Base-by-base conservation (phyloP, 108 stramenopile genomes). In the Bacterosira constricta region DNA sequence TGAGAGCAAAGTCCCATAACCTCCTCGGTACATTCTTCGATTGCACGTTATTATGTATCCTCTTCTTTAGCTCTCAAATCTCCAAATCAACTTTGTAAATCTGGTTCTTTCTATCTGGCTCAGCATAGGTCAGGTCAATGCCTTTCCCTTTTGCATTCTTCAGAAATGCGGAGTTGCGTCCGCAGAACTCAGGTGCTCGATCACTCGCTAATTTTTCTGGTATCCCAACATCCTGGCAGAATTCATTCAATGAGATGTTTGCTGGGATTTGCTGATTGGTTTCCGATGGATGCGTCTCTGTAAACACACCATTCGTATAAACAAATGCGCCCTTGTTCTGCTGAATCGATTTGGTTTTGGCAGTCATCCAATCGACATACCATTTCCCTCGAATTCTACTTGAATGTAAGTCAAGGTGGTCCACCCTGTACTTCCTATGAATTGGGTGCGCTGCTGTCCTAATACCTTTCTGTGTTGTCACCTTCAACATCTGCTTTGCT, bases 391-490 rank as follows among this genome's bases (percentile, higher is more conserved):
- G 6, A 7, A 75, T 5, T 4, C 23, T 20, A 23, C 10, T 15
- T 0, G 10, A 8, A 18, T 75, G 50, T 25, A 79, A 55, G 30
- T 71, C 17, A 0, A 67, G 39, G 18, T 79, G 69, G 26, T 79
- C 65, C 6, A 73, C 71, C 1, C 65, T 41, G 44, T 73, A 73
- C 27, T 65, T 52, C 0, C 65, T 42, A 11, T 30, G 30, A 4
- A 77, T 3, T 17, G 75, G 75, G n/a, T 21, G 23, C 12, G 62
- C 41, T 2, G 75, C 57, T 10, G 23, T 42, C 1, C 60, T 75
- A 31, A 75, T 62, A 13, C 81, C 81, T 45, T 65, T 59, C 45
- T 82, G 81, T 20, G 81, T 77, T 36, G 75, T 73, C 12, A 45
- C 55, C 2, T 29, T 4, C 23, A 82, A 15, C 3, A 62, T 77